These are phyloP conservation scores for Sparassis latifolia DNA, from an alignment of 1,284 basidiomycete species.

Conservation along the genomic window DNA sequence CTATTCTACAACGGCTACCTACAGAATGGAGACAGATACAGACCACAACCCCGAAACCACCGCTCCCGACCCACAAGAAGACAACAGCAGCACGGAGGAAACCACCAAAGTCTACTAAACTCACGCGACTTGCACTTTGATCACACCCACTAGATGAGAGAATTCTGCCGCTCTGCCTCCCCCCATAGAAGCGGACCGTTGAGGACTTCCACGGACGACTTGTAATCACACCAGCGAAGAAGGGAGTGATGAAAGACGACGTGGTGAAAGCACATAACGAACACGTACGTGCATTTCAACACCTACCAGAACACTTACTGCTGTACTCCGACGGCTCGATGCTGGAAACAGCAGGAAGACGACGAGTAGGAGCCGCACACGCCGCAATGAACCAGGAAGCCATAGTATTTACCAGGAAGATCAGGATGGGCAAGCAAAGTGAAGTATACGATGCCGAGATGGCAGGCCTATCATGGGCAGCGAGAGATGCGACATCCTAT, in stretches of 20 bases:
- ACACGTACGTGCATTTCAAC: neutral
- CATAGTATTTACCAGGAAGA: neutral
- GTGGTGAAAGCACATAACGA: neutral
- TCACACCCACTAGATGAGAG: neutral
- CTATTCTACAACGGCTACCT: conserved; percentile 1
- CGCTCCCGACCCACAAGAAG: neutral
- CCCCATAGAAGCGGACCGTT: neutral
- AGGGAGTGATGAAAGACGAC: neutral
- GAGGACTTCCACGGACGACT: neutral
- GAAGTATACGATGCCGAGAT: conserved; percentile 3
- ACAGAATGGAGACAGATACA: neutral
- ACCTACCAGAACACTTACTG: neutral
- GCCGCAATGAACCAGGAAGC: neutral
- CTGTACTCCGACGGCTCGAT: conserved; percentile 2
- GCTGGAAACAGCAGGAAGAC: neutral
- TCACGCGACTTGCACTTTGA: neutral
- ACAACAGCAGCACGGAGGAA: neutral
- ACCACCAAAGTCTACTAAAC: neutral
- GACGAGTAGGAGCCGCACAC: neutral
- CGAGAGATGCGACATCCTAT: neutral
- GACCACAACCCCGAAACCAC: neutral
- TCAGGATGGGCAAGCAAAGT: neutral
- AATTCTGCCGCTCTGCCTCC: neutral
- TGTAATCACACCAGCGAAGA: neutral
- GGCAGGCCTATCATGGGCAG: conserved; percentile 3